These are phyloP conservation scores for Smithsoniella earleae DNA, from an alignment of 163 green algal genomes.

Conservation along the genomic window DNA sequence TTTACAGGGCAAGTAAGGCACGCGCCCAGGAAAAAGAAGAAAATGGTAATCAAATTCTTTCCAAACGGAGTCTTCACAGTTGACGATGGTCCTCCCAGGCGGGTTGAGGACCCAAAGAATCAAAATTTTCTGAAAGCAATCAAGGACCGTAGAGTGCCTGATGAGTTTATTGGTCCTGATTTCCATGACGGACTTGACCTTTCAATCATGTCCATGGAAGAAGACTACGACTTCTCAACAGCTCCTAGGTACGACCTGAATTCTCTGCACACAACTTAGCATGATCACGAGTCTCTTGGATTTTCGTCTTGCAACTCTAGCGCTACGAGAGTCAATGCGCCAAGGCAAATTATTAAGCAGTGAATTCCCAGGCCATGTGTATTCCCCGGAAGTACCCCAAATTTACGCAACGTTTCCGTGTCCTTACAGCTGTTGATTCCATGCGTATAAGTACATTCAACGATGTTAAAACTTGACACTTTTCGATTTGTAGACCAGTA, in stretches of 20 bases:
- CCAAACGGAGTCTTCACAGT: conserved; percentile 15
- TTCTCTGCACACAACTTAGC: neutral
- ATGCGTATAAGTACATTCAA: no score
- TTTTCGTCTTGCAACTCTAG: neutral
- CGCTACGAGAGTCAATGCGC: neutral
- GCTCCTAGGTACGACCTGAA: conserved; percentile 2
- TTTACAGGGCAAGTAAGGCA: conserved; percentile 25
- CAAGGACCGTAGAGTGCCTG: conserved; percentile 19
- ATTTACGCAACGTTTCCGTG: no score
- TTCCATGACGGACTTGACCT: conserved; percentile 17
- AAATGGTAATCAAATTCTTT: conserved; percentile 30
- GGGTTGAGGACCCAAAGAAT: neutral
- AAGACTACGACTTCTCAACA: conserved; percentile 11
- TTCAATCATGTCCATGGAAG: conserved; percentile 23
- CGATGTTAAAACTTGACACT: no score
- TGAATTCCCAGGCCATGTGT: no score
- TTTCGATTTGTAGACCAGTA: no score
- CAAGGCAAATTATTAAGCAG: no score
- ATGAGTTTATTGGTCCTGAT: neutral
- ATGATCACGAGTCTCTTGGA: no score
- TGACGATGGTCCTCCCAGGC: conserved; percentile 5
- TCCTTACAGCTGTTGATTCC: no score
- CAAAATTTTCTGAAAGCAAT: conserved; percentile 23
- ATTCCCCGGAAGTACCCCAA: no score
- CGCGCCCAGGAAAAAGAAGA: conserved; percentile 22